Evolutionary conservation across 441 rosid genomes (phyloP), one percentile per base, ranked within the genome.

Genomic region (Arabidopsis hybrid): DNA sequence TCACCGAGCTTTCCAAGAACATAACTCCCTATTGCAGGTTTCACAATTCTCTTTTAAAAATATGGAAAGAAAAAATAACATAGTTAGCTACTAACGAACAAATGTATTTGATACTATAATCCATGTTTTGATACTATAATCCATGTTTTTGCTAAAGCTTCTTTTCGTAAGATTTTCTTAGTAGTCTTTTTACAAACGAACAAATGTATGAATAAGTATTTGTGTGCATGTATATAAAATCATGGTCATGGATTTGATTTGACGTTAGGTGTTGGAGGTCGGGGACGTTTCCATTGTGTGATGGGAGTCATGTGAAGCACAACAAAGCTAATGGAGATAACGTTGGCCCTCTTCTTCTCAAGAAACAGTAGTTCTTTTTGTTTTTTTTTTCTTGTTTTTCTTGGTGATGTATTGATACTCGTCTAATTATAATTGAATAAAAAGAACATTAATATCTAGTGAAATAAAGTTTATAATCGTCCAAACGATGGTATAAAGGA

Each of bases 241-340:
- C 0, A n/a, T 14, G 31, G 17, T 31, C 3, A 55, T 29, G 64
- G 52, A n/a, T 57, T 26, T n/a, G 10, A 34, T 36, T 6, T 57
- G 72, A 5, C 0, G n/a, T 72, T 73, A 94, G 97, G 74, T 94
- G 97, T 69, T 91, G 98, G 97, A 84, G 96, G 78, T 91, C 97
- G 4, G 91, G 91, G 69, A 90, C 95, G 11, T 91, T 91, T 68
- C 98, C 96, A 9, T 65, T 90, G 16, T 94, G 96, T 74, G 98
- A 91, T 79, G 98, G 98, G 60, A 69, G 86, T 52, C 98, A 94
- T 78, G 91, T 86, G 64, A 91, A 94, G 88, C 97, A 94, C 83
- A 94, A 94, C 86, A 91, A 88, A 68, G 97, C 92, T 46, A 88
- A 90, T 6, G 99, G 98, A 32, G 97, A 91, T 82, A 91, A 91